Evolutionary conservation across 306 rosid genomes (phyloP).

Genomic region (Coriaria nepalensis): DNA sequence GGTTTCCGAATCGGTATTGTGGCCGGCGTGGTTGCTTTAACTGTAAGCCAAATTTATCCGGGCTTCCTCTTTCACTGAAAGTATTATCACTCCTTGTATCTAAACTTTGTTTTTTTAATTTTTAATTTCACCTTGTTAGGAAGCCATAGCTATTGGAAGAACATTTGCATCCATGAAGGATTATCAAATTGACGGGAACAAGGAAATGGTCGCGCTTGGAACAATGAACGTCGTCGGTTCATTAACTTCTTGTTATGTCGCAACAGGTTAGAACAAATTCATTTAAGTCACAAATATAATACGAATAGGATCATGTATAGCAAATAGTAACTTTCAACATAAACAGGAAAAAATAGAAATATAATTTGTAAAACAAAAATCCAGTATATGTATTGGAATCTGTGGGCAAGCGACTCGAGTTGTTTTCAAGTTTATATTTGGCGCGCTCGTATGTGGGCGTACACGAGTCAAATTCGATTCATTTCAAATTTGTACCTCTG

Average conservation of each 20-base stretch:
- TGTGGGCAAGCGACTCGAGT: too few relatives aligned
- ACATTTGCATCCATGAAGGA: slow-evolving; percentile 95
- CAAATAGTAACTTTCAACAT: too few relatives aligned
- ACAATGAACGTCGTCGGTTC: slow-evolving; percentile 87
- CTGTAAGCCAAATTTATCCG: slow-evolving; percentile 39
- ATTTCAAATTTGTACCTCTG: too few relatives aligned
- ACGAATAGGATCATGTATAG: too few relatives aligned
- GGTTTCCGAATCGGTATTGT: slow-evolving; percentile 68
- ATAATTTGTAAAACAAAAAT: too few relatives aligned
- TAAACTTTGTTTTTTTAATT: neutral
- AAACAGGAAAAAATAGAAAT: too few relatives aligned
- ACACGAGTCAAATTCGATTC: too few relatives aligned
- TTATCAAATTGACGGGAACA: slow-evolving; percentile 90
- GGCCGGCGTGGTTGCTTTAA: slow-evolving; percentile 82
- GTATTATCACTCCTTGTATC: slow-evolving; percentile 10
- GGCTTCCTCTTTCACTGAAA: slow-evolving; percentile 15
- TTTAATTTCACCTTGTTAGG: slow-evolving; percentile 23
- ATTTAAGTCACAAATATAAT: neutral
- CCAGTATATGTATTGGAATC: too few relatives aligned
- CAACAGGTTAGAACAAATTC: slow-evolving; percentile 61
- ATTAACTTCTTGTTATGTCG: slow-evolving; percentile 94
- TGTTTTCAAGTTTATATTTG: too few relatives aligned
- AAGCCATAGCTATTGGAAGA: slow-evolving; percentile 93
- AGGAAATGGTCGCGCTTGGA: slow-evolving; percentile 93
- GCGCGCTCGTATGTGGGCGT: too few relatives aligned